These are phyloP conservation scores for Cucumis cinereus DNA, from an alignment of 306 rosid genomes.

Conservation along the genomic window DNA sequence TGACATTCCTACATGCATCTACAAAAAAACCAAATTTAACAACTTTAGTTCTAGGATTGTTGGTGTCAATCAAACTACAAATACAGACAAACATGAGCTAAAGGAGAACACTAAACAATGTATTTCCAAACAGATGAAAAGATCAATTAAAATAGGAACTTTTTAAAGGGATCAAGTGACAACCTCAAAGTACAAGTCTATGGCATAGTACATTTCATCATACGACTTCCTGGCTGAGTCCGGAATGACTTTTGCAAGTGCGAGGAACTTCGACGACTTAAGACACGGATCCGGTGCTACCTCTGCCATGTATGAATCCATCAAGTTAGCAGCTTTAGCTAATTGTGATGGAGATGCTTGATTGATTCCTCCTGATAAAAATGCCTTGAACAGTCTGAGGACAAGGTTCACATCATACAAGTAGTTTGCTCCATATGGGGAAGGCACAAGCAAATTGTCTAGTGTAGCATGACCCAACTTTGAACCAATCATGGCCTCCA, in stretches of 20 bases:
- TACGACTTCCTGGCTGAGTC: constrained; percentile 71
- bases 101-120: not conserved
- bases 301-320: constrained; percentile 76
- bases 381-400: constrained; percentile 57
- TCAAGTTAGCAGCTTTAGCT: constrained; percentile 50
- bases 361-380: constrained; percentile 21
- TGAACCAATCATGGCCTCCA: constrained; percentile 78
- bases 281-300: constrained; percentile 90
- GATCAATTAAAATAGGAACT: not conserved
- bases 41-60: not conserved
- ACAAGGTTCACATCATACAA: constrained; percentile 81
- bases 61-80: not conserved
- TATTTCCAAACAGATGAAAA: not conserved
- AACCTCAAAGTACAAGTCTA: constrained; percentile 77
- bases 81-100: not conserved
- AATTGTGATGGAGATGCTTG: constrained; percentile 22
- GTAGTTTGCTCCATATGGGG: constrained; percentile 53
- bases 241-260: constrained; percentile 53
- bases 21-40: constrained; percentile 14
- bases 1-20: constrained; percentile 68
- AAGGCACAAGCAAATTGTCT: constrained; percentile 83
- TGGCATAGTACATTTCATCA: constrained; percentile 69
- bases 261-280: constrained; percentile 58
- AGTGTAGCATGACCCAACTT: constrained; percentile 67
- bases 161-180: not conserved